These are phyloP conservation scores for Didymella segeticola DNA, from an alignment of 2,329 filamentous ascomycete genomes.

Conservation along the genomic window DNA sequence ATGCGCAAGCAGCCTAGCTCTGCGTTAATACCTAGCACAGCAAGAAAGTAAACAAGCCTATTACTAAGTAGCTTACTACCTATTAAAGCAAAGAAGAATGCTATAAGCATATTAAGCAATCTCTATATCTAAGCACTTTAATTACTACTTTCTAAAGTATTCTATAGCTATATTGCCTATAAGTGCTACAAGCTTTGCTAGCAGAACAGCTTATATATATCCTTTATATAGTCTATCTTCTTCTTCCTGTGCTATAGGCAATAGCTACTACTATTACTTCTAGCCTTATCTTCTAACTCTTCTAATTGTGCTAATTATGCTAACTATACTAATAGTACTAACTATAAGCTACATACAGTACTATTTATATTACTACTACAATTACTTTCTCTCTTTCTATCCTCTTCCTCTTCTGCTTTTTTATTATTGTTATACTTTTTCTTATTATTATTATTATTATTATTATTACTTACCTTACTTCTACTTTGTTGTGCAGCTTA, in stretches of 20 bases:
- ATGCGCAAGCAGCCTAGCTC: not conserved
- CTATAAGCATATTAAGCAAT: not conserved
- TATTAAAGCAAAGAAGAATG: not conserved
- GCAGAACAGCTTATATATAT: not conserved
- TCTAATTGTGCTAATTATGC: not conserved
- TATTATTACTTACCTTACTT: not conserved
- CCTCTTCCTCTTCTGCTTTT: not conserved
- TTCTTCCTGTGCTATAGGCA: too few species aligned
- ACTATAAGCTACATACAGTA: not conserved
- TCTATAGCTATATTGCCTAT: not conserved
- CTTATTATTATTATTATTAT: not conserved
- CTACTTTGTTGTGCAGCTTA: not conserved
- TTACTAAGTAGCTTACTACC: not conserved
- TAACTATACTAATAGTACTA: not conserved
- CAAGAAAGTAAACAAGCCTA: not conserved
- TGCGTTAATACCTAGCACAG: not conserved
- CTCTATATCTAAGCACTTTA: not conserved
- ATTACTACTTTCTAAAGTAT: not conserved
- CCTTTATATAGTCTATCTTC: not conserved
- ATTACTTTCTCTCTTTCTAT: too few species aligned
- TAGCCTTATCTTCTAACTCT: not conserved
- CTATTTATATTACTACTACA: not conserved
- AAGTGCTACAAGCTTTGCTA: not conserved
- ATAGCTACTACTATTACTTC: not conserved
- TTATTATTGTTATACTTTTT: slow-evolving; percentile 9